phyloP scores from a whole-genome alignment of 2,329 filamentous ascomycete species.

The Exophiala sp. region DNA sequence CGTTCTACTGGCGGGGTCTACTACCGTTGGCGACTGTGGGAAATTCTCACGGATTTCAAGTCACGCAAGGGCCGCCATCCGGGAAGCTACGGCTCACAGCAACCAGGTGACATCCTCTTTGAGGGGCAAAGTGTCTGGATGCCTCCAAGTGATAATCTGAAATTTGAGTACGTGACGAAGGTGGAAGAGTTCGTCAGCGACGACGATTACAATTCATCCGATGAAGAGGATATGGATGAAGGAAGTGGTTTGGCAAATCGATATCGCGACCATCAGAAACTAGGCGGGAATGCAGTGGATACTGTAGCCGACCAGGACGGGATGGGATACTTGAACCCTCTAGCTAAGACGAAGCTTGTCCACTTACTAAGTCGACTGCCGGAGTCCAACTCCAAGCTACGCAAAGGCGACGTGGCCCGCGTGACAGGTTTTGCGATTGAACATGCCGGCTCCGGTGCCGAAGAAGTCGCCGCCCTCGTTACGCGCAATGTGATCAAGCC shows the following conservation, averaged over 20 bases:
- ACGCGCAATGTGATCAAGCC: constrained; percentile 75
- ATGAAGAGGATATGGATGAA: constrained; percentile 65
- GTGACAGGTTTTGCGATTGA: constrained; percentile 84
- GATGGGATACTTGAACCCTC: constrained; percentile 67
- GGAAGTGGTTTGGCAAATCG: constrained; percentile 42
- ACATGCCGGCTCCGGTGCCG: constrained; percentile 75
- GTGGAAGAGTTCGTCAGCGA: constrained; percentile 78
- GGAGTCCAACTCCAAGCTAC: constrained; percentile 63
- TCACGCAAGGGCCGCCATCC: constrained; percentile 28
- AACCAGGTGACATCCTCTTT: constrained; percentile 53
- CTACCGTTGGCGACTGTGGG: constrained; percentile 90
- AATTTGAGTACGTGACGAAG: constrained; percentile 71
- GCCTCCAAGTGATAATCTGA: constrained; percentile 63
- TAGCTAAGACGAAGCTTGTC: constrained; percentile 76
- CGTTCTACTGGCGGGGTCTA: constrained; percentile 73
- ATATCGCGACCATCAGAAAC: constrained; percentile 33
- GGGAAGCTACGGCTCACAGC: constrained; percentile 17
- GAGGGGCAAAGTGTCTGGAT: constrained; percentile 74
- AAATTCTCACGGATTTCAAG: constrained; percentile 63
- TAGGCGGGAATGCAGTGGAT: constrained; percentile 26
- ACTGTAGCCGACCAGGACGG: constrained; percentile 38
- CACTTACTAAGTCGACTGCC: constrained; percentile 81
- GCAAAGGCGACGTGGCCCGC: constrained; percentile 78
- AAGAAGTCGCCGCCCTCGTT: constrained; percentile 87
- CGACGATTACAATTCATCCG: constrained; percentile 77